phyloP scores from a whole-genome alignment of 1,284 basidiomycete genomes.

The Microbotryomycetes sp. region DNA sequence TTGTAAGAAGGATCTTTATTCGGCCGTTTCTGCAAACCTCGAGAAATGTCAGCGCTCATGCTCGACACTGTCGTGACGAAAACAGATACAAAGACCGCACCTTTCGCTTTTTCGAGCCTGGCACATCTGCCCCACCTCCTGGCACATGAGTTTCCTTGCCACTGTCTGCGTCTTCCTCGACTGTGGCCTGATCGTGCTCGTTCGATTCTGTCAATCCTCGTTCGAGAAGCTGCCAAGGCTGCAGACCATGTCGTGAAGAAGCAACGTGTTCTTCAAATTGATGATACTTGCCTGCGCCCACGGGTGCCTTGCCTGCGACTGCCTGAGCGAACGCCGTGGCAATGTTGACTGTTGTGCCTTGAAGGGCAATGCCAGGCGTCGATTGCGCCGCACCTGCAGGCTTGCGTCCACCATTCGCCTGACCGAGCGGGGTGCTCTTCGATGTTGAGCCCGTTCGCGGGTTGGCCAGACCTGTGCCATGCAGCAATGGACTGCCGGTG shows the following conservation, averaged over 20 bases:
- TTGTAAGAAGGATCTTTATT: not conserved
- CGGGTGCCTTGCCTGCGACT: not conserved
- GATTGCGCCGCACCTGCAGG: not conserved
- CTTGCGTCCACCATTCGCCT: not conserved
- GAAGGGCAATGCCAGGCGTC: conserved; percentile 45
- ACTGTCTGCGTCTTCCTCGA: not conserved
- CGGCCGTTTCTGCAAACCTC: not conserved
- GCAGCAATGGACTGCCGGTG: conserved; percentile 10
- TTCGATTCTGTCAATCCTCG: not conserved
- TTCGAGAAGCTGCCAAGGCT: not conserved
- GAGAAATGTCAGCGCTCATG: not conserved
- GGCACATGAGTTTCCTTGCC: not conserved
- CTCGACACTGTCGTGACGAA: not conserved
- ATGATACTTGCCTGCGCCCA: not conserved
- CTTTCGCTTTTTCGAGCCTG: conserved; percentile 28
- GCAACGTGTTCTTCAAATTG: not conserved
- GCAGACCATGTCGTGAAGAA: too few relatives aligned
- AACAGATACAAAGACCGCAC: conserved; percentile 6
- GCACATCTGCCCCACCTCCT: conserved; percentile 3
- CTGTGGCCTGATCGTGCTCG: not conserved
- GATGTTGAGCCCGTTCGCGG: not conserved
- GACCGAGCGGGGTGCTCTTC: not conserved
- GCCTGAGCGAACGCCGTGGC: conserved; percentile 60
- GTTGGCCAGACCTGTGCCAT: conserved; percentile 8
- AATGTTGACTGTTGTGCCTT: conserved; percentile 70